Percentiles rank a stretch among this genome's conserved stretches.
phyloP scores from a whole-genome alignment of 805 yeast genomes.

The Ogataea glucozyma region DNA sequence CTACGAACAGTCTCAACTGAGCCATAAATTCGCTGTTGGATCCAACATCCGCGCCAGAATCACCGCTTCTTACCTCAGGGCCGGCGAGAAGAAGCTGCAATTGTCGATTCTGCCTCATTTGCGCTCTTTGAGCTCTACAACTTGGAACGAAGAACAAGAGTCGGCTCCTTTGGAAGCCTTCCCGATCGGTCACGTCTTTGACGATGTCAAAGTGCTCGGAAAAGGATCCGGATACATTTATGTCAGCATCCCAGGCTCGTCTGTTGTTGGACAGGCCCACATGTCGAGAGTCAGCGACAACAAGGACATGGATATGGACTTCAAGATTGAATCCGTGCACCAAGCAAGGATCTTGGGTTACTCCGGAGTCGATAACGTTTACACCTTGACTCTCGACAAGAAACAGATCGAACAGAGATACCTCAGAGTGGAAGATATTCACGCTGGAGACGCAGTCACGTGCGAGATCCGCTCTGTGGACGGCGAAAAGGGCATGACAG shows the following conservation, averaged over 20 bases:
- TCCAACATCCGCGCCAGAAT: constrained; percentile 69
- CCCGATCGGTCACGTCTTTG: constrained; percentile 74
- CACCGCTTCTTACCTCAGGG: constrained; percentile 50
- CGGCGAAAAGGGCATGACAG: constrained; percentile 64
- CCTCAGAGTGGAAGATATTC: constrained; percentile 69
- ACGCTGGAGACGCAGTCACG: constrained; percentile 65
- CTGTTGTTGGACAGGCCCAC: constrained; percentile 71
- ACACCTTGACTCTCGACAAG: constrained; percentile 69
- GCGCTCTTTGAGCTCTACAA: constrained; percentile 33
- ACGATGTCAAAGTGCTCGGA: constrained; percentile 59
- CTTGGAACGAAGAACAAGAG: constrained; percentile 21
- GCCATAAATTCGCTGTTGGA: constrained; percentile 69
- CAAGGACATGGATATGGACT: constrained; percentile 47
- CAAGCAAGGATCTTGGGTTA: constrained; percentile 76
- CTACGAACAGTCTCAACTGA: constrained; percentile 45
- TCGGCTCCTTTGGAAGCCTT: constrained; percentile 59
- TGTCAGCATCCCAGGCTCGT: constrained; percentile 55
- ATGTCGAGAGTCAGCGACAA: constrained; percentile 63
- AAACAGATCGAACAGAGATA: constrained; percentile 62
- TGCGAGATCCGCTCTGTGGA: constrained; percentile 58
- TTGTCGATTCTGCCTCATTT: constrained; percentile 65
- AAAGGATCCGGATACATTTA: constrained; percentile 57
- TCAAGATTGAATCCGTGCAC: constrained; percentile 64
- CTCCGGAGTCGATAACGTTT: constrained; percentile 63
- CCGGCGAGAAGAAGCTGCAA: constrained; percentile 57